Conservation (phyloP, 768 basidiomycete species). For the Daedaleopsis nitida region DNA sequence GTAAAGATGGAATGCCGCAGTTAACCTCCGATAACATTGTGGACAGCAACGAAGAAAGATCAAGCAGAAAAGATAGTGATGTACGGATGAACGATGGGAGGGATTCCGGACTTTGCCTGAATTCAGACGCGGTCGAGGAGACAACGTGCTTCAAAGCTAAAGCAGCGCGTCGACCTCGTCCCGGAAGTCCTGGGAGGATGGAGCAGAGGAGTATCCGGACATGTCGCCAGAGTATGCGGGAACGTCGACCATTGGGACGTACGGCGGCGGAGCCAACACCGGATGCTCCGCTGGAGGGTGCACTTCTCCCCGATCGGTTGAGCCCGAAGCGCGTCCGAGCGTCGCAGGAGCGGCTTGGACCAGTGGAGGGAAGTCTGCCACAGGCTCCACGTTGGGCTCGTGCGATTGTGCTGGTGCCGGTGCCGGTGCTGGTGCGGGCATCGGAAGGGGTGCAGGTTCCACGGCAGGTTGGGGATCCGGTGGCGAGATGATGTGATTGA, state of each 20-base stretch:
- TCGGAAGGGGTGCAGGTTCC: neutral
- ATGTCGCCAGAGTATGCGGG: slow-evolving; percentile 7
- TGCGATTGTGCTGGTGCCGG: slow-evolving; percentile 1
- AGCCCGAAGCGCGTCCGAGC: neutral
- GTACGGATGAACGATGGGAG: neutral
- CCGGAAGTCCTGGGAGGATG: slow-evolving; percentile 26
- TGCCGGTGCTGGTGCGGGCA: neutral
- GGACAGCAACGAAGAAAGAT: neutral
- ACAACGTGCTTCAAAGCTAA: neutral
- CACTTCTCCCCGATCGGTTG: neutral
- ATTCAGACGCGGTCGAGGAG: neutral
- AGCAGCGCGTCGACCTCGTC: slow-evolving; percentile 29
- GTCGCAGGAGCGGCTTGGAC: neutral
- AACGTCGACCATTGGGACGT: neutral
- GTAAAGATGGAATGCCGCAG: neutral
- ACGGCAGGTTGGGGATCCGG: slow-evolving; percentile 9
- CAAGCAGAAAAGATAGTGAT: neutral
- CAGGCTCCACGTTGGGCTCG: neutral
- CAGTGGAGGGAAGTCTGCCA: neutral
- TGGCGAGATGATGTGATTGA: slow-evolving; percentile 36
- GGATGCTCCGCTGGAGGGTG: neutral
- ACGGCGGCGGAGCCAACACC: neutral
- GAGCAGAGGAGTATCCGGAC: slow-evolving; percentile 10
- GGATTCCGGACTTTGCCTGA: neutral
- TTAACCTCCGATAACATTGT: neutral